phyloP scores from a whole-genome alignment of 768 basidiomycete species.

The Exidia glandulosa region DNA sequence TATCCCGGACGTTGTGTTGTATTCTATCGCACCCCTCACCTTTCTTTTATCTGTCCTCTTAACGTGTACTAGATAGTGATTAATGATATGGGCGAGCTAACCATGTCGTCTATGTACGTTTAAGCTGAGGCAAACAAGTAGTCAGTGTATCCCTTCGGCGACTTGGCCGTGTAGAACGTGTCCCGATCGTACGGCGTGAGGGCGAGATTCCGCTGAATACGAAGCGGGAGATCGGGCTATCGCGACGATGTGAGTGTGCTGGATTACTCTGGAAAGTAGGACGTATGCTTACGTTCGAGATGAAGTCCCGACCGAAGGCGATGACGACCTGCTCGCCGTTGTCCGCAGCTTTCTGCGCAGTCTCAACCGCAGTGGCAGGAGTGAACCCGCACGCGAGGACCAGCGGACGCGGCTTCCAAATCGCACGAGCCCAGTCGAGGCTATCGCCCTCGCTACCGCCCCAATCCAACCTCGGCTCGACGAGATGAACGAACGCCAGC shows the following conservation, averaged over 20 bases:
- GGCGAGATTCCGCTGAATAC: neutral
- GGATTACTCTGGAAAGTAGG: neutral
- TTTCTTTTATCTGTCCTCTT: too few relatives aligned
- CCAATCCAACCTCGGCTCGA: conserved; percentile 6
- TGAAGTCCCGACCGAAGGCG: conserved; percentile 5
- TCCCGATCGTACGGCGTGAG: neutral
- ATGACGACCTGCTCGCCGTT: conserved; percentile 1
- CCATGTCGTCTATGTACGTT: too few relatives aligned
- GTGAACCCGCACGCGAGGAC: conserved; percentile 3
- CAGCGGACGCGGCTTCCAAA: conserved; percentile 1
- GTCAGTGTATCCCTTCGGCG: neutral
- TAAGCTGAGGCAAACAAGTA: neutral
- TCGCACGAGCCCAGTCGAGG: neutral
- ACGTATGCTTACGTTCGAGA: conserved; percentile 2
- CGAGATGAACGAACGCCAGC: conserved; percentile 21
- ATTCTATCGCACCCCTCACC: too few relatives aligned
- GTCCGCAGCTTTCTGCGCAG: neutral
- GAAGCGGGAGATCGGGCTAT: neutral
- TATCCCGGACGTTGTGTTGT: too few relatives aligned
- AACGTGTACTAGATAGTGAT: too few relatives aligned
- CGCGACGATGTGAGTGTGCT: neutral
- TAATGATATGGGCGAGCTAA: too few relatives aligned
- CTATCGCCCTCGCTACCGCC: neutral
- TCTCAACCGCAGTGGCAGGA: neutral
- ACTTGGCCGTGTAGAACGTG: neutral